These are phyloP conservation scores for Neoarthrinium moseri DNA, from an alignment of 2,329 filamentous ascomycete species.

Conservation along the genomic window DNA sequence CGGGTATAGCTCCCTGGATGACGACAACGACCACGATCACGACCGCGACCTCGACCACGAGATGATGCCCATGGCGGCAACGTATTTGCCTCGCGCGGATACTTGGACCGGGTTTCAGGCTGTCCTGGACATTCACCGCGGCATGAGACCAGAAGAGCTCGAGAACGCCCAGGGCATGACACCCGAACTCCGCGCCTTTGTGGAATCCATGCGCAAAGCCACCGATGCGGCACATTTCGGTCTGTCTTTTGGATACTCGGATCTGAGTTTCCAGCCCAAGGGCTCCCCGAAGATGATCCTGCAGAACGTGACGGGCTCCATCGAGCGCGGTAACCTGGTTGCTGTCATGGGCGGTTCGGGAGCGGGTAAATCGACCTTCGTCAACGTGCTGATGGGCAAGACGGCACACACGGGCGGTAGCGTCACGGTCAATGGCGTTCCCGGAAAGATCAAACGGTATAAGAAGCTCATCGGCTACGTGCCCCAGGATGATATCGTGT, in stretches of 20 bases:
- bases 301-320: constrained; percentile 52
- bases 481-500: constrained; percentile 59
- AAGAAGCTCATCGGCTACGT: constrained; percentile 63
- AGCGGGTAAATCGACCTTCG: constrained; percentile 59
- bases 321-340: constrained; percentile 52
- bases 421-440: constrained; percentile 52
- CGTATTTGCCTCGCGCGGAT: constrained; percentile 25
- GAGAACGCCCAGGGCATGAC: constrained; percentile 26
- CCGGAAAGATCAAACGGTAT: constrained; percentile 47
- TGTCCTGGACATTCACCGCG: constrained; percentile 28
- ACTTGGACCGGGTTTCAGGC: constrained; percentile 35
- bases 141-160: constrained; percentile 23
- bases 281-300: constrained; percentile 44
- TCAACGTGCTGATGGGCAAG: constrained; percentile 63
- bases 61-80: constrained; percentile 31
- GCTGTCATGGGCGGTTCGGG: constrained; percentile 60
- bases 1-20: constrained; percentile 32
- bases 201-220: constrained; percentile 51
- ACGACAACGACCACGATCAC: constrained; percentile 27
- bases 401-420: constrained; percentile 46
- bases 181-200: constrained; percentile 45
- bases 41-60: constrained; percentile 32
- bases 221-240: constrained; percentile 51
- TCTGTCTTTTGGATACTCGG: constrained; percentile 50
- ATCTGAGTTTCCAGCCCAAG: constrained; percentile 48